phyloP scores from a whole-genome alignment of 805 yeast genomes.

The Torulaspora gathmanii region DNA sequence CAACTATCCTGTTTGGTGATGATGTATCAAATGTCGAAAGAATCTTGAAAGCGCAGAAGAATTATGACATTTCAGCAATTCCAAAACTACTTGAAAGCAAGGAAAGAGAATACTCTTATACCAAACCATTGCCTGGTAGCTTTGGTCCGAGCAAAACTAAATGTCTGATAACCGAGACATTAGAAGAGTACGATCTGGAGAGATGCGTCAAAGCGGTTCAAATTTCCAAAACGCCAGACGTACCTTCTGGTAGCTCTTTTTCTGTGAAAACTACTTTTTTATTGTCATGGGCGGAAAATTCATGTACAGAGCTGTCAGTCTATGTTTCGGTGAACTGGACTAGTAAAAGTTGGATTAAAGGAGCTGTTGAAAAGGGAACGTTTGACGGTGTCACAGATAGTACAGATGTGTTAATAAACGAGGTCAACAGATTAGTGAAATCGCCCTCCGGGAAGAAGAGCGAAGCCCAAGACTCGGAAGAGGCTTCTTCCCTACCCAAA shows the following conservation, averaged over 20 bases:
- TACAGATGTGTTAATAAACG: slow-evolving; percentile 44
- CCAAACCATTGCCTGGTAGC: slow-evolving; percentile 59
- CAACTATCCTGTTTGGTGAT: slow-evolving; percentile 56
- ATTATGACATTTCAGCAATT: slow-evolving; percentile 52
- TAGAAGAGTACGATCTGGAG: slow-evolving; percentile 49
- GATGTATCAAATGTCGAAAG: slow-evolving; percentile 43
- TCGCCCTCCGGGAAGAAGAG: slow-evolving; percentile 16
- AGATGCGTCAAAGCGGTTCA: slow-evolving; percentile 49
- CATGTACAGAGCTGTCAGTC: slow-evolving; percentile 49
- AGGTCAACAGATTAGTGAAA: slow-evolving; percentile 39
- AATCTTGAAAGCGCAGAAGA: slow-evolving; percentile 56
- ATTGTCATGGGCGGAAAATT: slow-evolving; percentile 59
- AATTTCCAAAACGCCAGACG: slow-evolving; percentile 67
- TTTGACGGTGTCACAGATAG: slow-evolving; percentile 67
- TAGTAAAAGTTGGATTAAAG: slow-evolving; percentile 72
- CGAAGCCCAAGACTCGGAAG: slow-evolving; percentile 20
- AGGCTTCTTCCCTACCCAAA: slow-evolving; percentile 28
- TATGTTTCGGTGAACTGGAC: slow-evolving; percentile 63
- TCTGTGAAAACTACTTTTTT: slow-evolving; percentile 53
- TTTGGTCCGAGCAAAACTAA: slow-evolving; percentile 75
- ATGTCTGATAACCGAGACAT: slow-evolving; percentile 57
- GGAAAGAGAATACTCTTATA: slow-evolving; percentile 51
- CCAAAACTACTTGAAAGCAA: slow-evolving; percentile 37
- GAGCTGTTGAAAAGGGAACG: slow-evolving; percentile 70
- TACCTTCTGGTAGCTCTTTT: slow-evolving; percentile 73